Conservation (phyloP, 2,329 filamentous ascomycete genomes). For the Cladosporium cucumerinum region DNA sequence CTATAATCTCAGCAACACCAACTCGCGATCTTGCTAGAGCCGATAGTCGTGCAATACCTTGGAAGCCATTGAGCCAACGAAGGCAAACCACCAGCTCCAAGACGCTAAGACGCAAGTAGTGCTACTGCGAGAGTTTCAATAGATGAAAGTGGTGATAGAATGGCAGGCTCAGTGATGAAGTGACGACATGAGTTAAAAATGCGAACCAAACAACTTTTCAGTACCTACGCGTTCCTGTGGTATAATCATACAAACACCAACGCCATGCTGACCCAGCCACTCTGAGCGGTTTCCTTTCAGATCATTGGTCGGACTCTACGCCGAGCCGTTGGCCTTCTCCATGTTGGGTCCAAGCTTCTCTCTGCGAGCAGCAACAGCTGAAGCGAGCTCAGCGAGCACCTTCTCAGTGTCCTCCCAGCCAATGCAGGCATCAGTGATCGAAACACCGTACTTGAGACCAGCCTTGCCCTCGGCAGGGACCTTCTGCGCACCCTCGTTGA, state of each 20-base stretch:
- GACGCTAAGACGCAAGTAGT: not conserved
- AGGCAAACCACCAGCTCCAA: not conserved
- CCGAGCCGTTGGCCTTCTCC: slow-evolving; percentile 29
- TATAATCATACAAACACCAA: slow-evolving; percentile 15
- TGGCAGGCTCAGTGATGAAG: not conserved
- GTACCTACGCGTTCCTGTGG: slow-evolving; percentile 8
- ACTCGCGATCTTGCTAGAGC: not conserved
- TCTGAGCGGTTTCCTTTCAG: not conserved
- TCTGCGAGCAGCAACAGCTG: slow-evolving; percentile 70
- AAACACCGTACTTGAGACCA: slow-evolving; percentile 80
- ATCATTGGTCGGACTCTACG: slow-evolving; percentile 3
- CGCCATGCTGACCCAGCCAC: not conserved
- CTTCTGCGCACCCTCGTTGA: slow-evolving; percentile 77
- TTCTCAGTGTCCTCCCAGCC: slow-evolving; percentile 81
- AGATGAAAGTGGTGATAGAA: not conserved
- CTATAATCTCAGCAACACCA: not conserved
- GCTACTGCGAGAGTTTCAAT: not conserved
- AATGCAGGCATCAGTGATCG: slow-evolving; percentile 95
- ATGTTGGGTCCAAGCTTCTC: slow-evolving; percentile 43
- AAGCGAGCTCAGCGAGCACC: slow-evolving; percentile 79
- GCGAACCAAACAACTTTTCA: slow-evolving; percentile 8
- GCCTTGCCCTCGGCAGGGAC: slow-evolving; percentile 77
- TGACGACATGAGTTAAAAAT: not conserved
- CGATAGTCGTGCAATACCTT: not conserved
- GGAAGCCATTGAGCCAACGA: not conserved